These are phyloP conservation scores for Erythrobasidium yunnanense DNA, from an alignment of 768 basidiomycete genomes.

Conservation along the genomic window DNA sequence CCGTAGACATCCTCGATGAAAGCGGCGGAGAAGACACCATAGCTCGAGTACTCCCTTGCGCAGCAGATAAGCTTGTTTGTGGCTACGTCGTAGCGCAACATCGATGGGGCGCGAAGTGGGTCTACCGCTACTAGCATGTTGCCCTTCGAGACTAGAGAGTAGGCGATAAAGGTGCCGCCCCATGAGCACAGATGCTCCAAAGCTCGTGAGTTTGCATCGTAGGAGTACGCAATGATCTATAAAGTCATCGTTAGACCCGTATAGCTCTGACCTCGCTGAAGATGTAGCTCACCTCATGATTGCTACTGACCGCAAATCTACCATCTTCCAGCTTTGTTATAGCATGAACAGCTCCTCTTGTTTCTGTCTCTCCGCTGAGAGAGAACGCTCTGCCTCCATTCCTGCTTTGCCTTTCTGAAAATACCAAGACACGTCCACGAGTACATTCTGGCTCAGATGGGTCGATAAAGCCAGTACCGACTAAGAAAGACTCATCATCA, in stretches of 20 bases:
- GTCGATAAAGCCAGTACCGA: conserved; percentile 43
- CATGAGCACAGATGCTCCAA: conserved; percentile 47
- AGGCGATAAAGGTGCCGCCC: conserved; percentile 74
- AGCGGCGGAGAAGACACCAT: conserved; percentile 55
- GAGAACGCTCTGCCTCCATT: conserved; percentile 23
- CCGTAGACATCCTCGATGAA: conserved; percentile 46
- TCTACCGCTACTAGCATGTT: conserved; percentile 58
- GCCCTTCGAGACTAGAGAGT: conserved; percentile 50
- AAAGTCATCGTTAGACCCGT: neutral
- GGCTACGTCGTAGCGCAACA: conserved; percentile 50
- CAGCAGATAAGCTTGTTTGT: conserved; percentile 46
- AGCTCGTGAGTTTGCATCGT: neutral
- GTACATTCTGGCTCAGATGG: conserved; percentile 29
- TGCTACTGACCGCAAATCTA: conserved; percentile 58
- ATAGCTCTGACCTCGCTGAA: neutral
- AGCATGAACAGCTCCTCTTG: conserved; percentile 61
- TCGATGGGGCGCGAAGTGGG: conserved; percentile 63
- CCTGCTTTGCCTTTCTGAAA: neutral
- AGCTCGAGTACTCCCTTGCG: conserved; percentile 62
- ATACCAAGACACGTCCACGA: conserved; percentile 29
- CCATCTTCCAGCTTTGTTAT: conserved; percentile 46
- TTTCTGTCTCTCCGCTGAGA: conserved; percentile 39
- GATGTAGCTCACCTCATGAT: conserved; percentile 55
- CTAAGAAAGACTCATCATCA: conserved; percentile 39
- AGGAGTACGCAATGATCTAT: neutral